A percentile compares a stretch with the other conserved stretches of the same genome.
phyloP scores from a whole-genome alignment of 306 rosid species.

The Biancaea sappan region DNA sequence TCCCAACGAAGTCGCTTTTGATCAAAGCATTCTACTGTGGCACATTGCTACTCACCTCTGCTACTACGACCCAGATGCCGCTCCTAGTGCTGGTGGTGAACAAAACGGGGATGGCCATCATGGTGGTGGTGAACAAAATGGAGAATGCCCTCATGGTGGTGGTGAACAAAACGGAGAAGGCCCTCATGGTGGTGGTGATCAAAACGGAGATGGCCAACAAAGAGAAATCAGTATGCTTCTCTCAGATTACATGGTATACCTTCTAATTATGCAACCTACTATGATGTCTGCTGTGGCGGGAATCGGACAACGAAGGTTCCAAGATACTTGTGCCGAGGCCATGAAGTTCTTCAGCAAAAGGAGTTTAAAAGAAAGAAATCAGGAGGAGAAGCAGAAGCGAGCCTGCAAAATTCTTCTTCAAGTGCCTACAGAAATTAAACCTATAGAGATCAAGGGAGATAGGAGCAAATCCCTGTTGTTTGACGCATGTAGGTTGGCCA shows the following conservation, averaged over 20 bases:
- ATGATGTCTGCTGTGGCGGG: background rate
- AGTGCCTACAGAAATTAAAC: background rate
- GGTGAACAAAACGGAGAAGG: too few species aligned
- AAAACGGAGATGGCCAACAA: background rate
- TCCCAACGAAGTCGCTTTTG: background rate
- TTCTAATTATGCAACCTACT: background rate
- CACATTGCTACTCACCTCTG: slow-evolving; percentile 34
- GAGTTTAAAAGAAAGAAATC: too few species aligned
- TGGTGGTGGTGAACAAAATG: too few species aligned
- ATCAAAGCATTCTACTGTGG: slow-evolving; percentile 17
- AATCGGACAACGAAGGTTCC: background rate
- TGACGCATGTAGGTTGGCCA: slow-evolving; percentile 19
- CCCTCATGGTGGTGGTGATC: too few species aligned
- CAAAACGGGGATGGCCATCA: too few species aligned
- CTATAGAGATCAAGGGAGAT: background rate
- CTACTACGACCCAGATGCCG: too few species aligned
- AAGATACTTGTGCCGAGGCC: slow-evolving; percentile 31
- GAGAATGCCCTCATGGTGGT: too few species aligned
- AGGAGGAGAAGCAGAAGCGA: background rate
- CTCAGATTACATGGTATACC: slow-evolving; percentile 24
- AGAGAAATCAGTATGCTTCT: background rate
- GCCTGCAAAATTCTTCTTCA: background rate
- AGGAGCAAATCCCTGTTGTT: slow-evolving; percentile 24
- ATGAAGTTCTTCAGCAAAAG: background rate
- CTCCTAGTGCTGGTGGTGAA: too few species aligned